Evolutionary conservation across 1,139 yeast genomes (phyloP).

Genomic region (Debaryomycetaceae sp.): DNA sequence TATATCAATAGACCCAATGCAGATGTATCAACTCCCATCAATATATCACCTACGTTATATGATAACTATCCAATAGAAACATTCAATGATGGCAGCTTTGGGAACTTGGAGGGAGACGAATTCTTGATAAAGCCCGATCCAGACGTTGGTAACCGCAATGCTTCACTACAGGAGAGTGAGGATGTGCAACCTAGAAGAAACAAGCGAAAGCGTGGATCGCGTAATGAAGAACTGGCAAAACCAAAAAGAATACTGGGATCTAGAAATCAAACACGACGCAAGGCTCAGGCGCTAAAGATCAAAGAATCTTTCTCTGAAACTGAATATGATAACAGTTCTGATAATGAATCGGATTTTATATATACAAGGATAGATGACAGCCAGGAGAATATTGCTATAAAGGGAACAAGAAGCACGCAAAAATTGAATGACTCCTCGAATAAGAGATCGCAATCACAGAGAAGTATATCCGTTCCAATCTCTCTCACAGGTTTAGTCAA

Average conservation of each 20-base stretch:
- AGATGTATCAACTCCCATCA: background rate
- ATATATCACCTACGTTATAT: background rate
- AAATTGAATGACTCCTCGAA: background rate
- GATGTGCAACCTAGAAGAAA: background rate
- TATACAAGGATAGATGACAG: constrained; percentile 3
- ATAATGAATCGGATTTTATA: constrained; percentile 2
- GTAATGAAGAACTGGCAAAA: background rate
- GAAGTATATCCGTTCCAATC: constrained; percentile 4
- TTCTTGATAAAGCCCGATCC: background rate
- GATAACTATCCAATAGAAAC: background rate
- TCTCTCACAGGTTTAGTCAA: constrained; percentile 19
- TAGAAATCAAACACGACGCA: background rate
- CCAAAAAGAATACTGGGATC: background rate
- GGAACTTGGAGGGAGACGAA: background rate
- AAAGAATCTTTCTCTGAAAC: background rate
- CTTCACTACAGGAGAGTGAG: background rate
- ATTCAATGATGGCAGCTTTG: background rate
- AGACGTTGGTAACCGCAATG: background rate
- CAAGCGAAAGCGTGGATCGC: background rate
- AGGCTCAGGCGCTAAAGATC: background rate
- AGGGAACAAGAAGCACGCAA: background rate
- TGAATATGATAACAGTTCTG: constrained; percentile 1
- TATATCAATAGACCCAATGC: background rate
- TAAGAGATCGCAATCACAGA: background rate
- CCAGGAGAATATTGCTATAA: background rate